Base-by-base conservation (phyloP, 306 rosid species). In the Cercis canadensis region DNA sequence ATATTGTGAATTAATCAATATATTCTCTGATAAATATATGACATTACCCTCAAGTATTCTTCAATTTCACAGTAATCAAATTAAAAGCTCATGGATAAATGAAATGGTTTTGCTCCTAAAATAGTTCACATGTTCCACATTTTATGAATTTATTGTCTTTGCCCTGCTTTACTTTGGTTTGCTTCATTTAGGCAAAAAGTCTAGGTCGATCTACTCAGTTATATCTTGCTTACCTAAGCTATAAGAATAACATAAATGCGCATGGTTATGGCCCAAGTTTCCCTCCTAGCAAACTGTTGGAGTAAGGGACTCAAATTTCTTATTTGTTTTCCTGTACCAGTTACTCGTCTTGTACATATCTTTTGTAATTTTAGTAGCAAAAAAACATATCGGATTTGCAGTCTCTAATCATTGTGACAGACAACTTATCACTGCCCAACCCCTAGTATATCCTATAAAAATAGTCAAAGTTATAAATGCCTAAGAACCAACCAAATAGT, bases 1-100 rank as follows among this genome's bases (percentile, higher is more conserved):
- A n/a, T 41, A 44, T 13, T 57, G 47, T 12, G 31, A 17, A 40
- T 53, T 32, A 61, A 60, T 24, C 37, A 16, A 58, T 32, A 33
- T 51, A 45, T 33, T 77, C 41, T 15, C 49, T 51, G 43, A 1
- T 16, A 52, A 78, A 65, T 58, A 52, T 14, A 60, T 32, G 19
- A 59, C 21, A 39, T 19, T 10, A 50, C 3, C 6, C 40, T 11
- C 34, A 18, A 65, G 15, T 55, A 65, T 19, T 54, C 57, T 24
- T 59, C 31, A 46, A 64, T 64, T 69, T 69, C 40, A 69, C 11
- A 19, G 14, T n/a, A 46, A 40, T 47, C 57, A 56, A 40, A 56
- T 10, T 39, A 29, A 70, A 70, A 47, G 62, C 16, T 36, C 19
- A 46, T 14, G 14, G 40, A 18, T 57, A 49, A 64, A 71, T 11